phyloP scores from a whole-genome alignment of 2,329 filamentous ascomycete genomes.

The Phaeomoniella chlamydospora region DNA sequence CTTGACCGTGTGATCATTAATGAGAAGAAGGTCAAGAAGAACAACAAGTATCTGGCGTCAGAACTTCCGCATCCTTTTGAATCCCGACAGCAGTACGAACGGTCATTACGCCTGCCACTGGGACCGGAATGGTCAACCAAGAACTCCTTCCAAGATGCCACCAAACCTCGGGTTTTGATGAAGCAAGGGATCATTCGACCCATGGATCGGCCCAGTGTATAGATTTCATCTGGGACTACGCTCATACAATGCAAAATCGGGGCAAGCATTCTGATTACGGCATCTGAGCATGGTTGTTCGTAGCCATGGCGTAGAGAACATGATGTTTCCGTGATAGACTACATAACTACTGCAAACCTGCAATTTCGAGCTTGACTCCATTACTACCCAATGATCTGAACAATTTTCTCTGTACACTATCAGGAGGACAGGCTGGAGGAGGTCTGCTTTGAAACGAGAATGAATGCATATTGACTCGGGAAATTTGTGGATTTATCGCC shows the following conservation, averaged over 20 bases:
- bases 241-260: no score
- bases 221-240: conserved; percentile 8
- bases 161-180: conserved; percentile 76
- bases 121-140: conserved; percentile 97
- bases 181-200: conserved; percentile 84
- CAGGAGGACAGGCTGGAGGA: no score
- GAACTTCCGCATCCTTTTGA: conserved; percentile 84
- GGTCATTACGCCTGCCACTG: conserved; percentile 70
- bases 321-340: neutral
- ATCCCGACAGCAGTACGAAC: conserved; percentile 52
- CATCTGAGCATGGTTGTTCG: no score
- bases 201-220: conserved; percentile 61
- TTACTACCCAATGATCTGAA: no score
- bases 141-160: conserved; percentile 77
- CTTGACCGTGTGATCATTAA: conserved; percentile 79
- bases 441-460: no score
- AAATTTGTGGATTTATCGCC: no score
- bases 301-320: no score
- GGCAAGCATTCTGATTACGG: no score
- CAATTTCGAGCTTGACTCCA: conserved; percentile 1
- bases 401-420: no score
- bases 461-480: no score
- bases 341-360: neutral
- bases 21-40: conserved; percentile 84
- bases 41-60: conserved; percentile 72